phyloP scores from a whole-genome alignment of 345 rosid species.

The Salix exigua region DNA sequence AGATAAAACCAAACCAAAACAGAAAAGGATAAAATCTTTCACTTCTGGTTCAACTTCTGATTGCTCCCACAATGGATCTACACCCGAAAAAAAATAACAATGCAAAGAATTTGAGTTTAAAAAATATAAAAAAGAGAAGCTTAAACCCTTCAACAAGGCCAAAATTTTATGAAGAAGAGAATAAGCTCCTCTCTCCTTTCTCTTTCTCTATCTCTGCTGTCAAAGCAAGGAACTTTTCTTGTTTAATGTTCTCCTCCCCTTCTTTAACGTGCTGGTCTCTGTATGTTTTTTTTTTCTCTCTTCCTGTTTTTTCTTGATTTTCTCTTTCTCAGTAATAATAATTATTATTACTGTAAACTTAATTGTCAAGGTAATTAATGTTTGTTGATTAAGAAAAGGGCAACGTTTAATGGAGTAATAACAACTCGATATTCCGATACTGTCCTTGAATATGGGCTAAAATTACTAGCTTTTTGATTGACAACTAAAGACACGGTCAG shows the following conservation, averaged over 20 bases:
- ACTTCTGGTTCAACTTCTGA: neutral
- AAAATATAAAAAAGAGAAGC: conserved; percentile 30
- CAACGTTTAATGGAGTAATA: conserved; percentile 16
- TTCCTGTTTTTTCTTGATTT: neutral
- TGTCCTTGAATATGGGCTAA: conserved; percentile 20
- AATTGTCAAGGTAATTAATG: neutral
- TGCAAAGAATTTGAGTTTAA: conserved; percentile 1
- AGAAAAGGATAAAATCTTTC: neutral
- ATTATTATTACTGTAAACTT: conserved; percentile 1
- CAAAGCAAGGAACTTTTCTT: conserved; percentile 3
- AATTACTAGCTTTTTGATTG: conserved; percentile 15
- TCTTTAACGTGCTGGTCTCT: conserved; percentile 4
- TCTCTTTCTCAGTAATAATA: neutral
- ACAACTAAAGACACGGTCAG: conserved; percentile 12
- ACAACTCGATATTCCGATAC: conserved; percentile 7
- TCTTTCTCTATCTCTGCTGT: conserved; percentile 5
- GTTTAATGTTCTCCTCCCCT: neutral
- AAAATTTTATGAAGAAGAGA: conserved; percentile 38
- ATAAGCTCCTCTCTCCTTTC: conserved; percentile 26
- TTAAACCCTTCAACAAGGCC: conserved; percentile 38
- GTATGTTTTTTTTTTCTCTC: neutral
- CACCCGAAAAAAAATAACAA: conserved; percentile 13
- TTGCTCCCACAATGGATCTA: conserved; percentile 7
- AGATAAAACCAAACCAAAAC: conserved; percentile 19
- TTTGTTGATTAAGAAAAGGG: conserved; percentile 5